Percentiles rank a stretch among this genome's conserved stretches.
Evolutionary conservation across 768 basidiomycete species (phyloP).

Genomic region (Paxillus rubicundulus): DNA sequence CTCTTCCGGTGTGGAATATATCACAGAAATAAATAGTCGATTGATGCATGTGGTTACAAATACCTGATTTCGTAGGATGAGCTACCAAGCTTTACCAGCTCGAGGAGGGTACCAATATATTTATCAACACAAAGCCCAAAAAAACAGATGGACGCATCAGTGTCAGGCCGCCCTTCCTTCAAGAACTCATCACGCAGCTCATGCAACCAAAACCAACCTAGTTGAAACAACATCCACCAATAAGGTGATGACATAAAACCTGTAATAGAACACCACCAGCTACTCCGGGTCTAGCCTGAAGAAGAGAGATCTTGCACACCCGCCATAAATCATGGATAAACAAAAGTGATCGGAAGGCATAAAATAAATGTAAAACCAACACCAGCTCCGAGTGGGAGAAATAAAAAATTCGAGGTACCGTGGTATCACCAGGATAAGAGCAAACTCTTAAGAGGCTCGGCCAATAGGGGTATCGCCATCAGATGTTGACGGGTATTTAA

Average conservation of each 20-base stretch:
- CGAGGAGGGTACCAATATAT: background rate
- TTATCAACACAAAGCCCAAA: background rate
- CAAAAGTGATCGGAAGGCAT: background rate
- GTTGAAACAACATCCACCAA: slow-evolving; percentile 10
- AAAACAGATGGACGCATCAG: background rate
- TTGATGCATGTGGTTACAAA: slow-evolving; percentile 11
- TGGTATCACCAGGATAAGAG: slow-evolving; percentile 24
- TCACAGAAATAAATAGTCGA: background rate
- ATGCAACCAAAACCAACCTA: slow-evolving; percentile 13
- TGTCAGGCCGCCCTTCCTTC: background rate
- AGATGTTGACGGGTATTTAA: slow-evolving; percentile 39
- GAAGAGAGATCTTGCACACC: background rate
- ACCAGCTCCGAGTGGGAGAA: slow-evolving; percentile 12
- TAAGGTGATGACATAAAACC: background rate
- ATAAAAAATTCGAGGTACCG: background rate
- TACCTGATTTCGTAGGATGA: slow-evolving; percentile 4
- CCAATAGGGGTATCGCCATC: slow-evolving; percentile 40
- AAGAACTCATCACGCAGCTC: slow-evolving; percentile 1
- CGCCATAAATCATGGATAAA: slow-evolving; percentile 16
- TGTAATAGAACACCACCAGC: slow-evolving; percentile 7
- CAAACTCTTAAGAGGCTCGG: slow-evolving; percentile 20
- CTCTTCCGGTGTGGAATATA: too few relatives aligned
- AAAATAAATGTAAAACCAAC: background rate
- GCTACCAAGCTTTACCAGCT: slow-evolving; percentile 11
- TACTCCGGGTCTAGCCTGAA: slow-evolving; percentile 12